Percentiles rank a stretch among this genome's conserved stretches.
These are phyloP conservation scores for Amaranthus tricolor DNA, from an alignment of 179 eudicot species.

Conservation along the genomic window DNA sequence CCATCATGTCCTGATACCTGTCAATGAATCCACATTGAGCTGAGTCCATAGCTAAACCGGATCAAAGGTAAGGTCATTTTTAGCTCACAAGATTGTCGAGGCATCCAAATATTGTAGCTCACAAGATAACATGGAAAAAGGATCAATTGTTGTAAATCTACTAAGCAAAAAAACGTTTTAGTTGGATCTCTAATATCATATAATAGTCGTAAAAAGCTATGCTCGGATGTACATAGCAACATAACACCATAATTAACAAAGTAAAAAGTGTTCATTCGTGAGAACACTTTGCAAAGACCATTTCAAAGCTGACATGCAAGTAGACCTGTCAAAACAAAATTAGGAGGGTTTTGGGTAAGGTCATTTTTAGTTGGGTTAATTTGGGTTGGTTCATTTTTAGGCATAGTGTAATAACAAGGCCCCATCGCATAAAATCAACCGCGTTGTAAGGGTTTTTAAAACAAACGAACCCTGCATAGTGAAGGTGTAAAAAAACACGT, in stretches of 20 bases:
- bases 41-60: not conserved
- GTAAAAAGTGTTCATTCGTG: not conserved
- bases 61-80: not conserved
- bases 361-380: too few relatives aligned
- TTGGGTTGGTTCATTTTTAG: too few relatives aligned
- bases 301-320: too few relatives aligned
- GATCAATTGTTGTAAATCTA: not conserved
- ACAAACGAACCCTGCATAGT: too few relatives aligned
- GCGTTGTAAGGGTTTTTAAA: too few relatives aligned
- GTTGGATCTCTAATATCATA: not conserved
- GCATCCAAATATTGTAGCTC: not conserved
- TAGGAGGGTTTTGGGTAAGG: too few relatives aligned
- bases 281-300: too few relatives aligned
- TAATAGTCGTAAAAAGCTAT: not conserved
- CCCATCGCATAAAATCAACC: too few relatives aligned
- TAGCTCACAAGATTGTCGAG: too few relatives aligned
- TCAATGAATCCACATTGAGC: conserved; percentile 19
- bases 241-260: not conserved
- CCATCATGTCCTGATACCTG: conserved; percentile 99
- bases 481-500: too few relatives aligned
- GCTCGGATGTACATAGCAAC: not conserved
- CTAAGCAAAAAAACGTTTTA: not conserved
- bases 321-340: too few relatives aligned
- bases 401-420: too few relatives aligned
- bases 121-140: not conserved